A percentile compares a stretch with the other conserved stretches of the same genome.
Evolutionary conservation across 305 asterid genomes (phyloP).

Genomic region (Petunia hybrid): DNA sequence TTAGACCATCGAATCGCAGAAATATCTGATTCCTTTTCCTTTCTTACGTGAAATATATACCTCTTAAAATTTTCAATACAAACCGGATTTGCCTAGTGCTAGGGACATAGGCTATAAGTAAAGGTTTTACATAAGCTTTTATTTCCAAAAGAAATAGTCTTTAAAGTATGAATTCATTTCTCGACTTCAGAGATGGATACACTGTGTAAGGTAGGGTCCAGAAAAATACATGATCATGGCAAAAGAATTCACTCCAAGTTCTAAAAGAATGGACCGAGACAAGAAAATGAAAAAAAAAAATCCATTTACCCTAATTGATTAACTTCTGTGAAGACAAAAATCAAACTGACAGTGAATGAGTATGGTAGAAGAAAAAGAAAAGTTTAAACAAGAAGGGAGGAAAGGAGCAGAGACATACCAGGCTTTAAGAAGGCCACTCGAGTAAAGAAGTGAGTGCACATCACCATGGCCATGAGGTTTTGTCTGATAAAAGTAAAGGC

Average conservation of each 20-base stretch:
- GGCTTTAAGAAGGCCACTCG: conserved; percentile 84
- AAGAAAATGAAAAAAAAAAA: background rate
- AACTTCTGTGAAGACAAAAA: conserved; percentile 12
- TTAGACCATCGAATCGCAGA: conserved; percentile 6
- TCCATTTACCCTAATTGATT: conserved; percentile 16
- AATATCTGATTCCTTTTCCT: background rate
- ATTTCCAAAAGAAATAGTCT: background rate
- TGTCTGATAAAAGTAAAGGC: conserved; percentile 58
- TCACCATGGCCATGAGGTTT: conserved; percentile 99
- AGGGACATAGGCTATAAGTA: background rate
- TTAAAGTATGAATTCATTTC: background rate
- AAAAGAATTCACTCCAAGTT: background rate
- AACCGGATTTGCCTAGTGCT: background rate
- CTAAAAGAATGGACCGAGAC: background rate
- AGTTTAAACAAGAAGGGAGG: background rate
- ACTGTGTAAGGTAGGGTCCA: conserved; percentile 8
- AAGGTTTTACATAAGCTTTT: conserved; percentile 9
- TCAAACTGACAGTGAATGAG: background rate
- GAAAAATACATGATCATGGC: background rate
- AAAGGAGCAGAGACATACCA: conserved; percentile 61
- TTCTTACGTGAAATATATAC: conserved; percentile 1
- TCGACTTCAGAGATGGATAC: conserved; percentile 17
- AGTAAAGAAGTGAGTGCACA: conserved; percentile 95
- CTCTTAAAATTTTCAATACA: background rate
- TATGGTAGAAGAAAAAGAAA: background rate